phyloP scores from a whole-genome alignment of 768 basidiomycete genomes.

The Boletus rubropictus region DNA sequence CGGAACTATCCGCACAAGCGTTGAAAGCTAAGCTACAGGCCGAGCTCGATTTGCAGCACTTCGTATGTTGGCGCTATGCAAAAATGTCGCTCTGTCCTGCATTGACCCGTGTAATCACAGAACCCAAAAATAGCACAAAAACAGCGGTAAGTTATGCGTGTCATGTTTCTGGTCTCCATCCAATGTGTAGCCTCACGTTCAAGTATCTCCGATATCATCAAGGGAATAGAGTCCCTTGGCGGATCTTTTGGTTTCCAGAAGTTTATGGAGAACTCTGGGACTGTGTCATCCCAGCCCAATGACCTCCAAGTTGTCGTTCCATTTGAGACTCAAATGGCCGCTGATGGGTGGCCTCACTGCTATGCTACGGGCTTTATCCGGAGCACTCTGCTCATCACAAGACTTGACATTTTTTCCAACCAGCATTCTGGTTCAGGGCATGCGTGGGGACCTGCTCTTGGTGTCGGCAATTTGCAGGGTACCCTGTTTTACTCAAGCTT shows the following conservation, averaged over 20 bases:
- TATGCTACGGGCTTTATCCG: background rate
- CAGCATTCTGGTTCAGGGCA: background rate
- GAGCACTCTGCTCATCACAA: background rate
- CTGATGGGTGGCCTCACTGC: background rate
- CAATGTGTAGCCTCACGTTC: background rate
- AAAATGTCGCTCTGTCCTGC: background rate
- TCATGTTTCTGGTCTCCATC: background rate
- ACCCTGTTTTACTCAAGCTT: background rate
- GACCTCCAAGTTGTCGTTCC: background rate
- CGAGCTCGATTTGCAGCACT: background rate
- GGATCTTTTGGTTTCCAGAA: conserved; percentile 1
- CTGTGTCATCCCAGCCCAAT: background rate
- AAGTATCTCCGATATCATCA: background rate
- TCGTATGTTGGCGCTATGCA: background rate
- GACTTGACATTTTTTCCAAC: background rate
- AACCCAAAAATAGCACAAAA: background rate
- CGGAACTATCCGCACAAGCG: background rate
- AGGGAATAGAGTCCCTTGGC: conserved; percentile 3
- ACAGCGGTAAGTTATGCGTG: background rate
- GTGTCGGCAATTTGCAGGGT: background rate
- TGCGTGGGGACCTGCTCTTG: background rate
- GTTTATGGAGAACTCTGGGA: background rate
- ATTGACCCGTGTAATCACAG: background rate
- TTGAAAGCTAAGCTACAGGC: background rate
- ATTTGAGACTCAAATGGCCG: no score